Conservation (phyloP, 1,284 basidiomycete genomes). For the Trametes versicolor region DNA sequence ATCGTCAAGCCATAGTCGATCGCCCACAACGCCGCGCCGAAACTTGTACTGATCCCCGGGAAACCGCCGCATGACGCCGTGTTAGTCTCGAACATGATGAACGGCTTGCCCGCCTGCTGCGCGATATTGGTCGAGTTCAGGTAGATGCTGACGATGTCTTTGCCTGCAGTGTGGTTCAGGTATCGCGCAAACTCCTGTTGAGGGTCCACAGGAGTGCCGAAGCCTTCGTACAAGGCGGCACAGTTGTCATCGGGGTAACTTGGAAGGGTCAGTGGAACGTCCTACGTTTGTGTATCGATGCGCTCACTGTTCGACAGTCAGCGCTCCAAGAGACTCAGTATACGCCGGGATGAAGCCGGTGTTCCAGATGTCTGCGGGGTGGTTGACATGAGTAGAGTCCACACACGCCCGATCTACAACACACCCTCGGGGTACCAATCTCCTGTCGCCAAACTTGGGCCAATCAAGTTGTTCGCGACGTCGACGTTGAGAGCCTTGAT, state of each 20-base stretch:
- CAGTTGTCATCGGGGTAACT: constrained; percentile 70
- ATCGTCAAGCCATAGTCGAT: constrained; percentile 72
- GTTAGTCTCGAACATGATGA: constrained; percentile 67
- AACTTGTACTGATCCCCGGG: constrained; percentile 62
- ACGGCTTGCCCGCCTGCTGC: constrained; percentile 50
- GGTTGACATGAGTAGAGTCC: not conserved
- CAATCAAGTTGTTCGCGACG: constrained; percentile 62
- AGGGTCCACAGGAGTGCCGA: constrained; percentile 46
- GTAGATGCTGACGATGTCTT: constrained; percentile 57
- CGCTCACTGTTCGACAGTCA: constrained; percentile 66
- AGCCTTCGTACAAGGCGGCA: constrained; percentile 52
- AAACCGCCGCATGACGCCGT: constrained; percentile 67
- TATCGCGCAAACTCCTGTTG: constrained; percentile 64
- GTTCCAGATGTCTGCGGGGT: constrained; percentile 54
- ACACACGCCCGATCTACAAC: not conserved
- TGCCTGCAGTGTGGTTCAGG: constrained; percentile 63
- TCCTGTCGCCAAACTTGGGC: constrained; percentile 63
- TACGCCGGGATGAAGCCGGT: constrained; percentile 66
- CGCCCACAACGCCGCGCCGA: constrained; percentile 78
- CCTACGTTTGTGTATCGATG: too few relatives aligned
- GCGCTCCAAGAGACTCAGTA: constrained; percentile 52
- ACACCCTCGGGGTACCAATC: constrained; percentile 58
- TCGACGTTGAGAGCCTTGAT: constrained; percentile 55
- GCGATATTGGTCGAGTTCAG: constrained; percentile 57
- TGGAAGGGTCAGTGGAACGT: not conserved